phyloP scores from a whole-genome alignment of 2,329 filamentous ascomycete genomes.

The Colletotrichum sp. region DNA sequence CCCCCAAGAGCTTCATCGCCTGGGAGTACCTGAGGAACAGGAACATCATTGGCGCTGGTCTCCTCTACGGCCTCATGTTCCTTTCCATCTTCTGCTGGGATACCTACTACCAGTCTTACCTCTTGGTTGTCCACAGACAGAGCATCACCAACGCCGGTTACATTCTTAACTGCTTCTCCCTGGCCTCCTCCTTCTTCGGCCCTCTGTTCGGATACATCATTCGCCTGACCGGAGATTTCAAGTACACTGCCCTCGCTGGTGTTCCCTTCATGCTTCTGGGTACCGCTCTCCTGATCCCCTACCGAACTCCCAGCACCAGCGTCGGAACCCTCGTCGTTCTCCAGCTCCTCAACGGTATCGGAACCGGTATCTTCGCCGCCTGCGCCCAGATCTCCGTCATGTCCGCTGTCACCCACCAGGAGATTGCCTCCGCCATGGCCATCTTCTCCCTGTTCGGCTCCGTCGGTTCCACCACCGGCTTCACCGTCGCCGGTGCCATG shows the following conservation, averaged over 20 bases:
- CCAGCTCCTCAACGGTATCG: slow-evolving; percentile 43
- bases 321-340: slow-evolving; percentile 43
- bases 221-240: slow-evolving; percentile 35
- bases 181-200: slow-evolving; percentile 42
- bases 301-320: slow-evolving; percentile 31
- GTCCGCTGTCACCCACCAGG: slow-evolving; percentile 33
- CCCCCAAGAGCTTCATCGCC: slow-evolving; percentile 57
- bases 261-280: slow-evolving; percentile 36
- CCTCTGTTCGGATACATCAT: slow-evolving; percentile 42
- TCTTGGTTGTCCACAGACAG: slow-evolving; percentile 40
- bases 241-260: slow-evolving; percentile 36
- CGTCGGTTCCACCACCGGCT: slow-evolving; percentile 37
- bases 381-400: slow-evolving; percentile 44
- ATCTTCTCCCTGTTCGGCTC: slow-evolving; percentile 33
- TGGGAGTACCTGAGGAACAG: slow-evolving; percentile 48
- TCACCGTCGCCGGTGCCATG: slow-evolving; percentile 34
- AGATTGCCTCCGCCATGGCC: slow-evolving; percentile 38
- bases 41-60: slow-evolving; percentile 31
- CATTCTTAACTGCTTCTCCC: slow-evolving; percentile 36
- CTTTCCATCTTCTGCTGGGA: slow-evolving; percentile 37
- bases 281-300: slow-evolving; percentile 37
- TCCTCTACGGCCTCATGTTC: slow-evolving; percentile 29
- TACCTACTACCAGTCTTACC: slow-evolving; percentile 46
- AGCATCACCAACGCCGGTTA: slow-evolving; percentile 32
- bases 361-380: slow-evolving; percentile 31